phyloP scores from a whole-genome alignment of 805 yeast genomes.

The Ogataea wickerhamii region DNA sequence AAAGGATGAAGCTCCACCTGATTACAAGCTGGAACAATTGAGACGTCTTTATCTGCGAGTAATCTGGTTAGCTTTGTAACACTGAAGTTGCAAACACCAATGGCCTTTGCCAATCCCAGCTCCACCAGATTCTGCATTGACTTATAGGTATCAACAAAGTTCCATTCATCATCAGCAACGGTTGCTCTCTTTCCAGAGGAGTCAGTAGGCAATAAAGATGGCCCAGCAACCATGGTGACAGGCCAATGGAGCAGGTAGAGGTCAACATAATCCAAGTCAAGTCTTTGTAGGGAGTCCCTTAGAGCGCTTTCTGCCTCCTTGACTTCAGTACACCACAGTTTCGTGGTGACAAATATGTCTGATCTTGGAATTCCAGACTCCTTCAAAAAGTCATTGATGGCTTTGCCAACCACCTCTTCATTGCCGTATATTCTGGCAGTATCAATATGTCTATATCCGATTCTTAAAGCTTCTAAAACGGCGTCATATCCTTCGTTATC shows the following conservation, averaged over 20 bases:
- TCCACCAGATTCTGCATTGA: conserved; percentile 54
- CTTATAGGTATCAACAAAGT: conserved; percentile 57
- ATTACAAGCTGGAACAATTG: conserved; percentile 61
- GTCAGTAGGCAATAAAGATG: conserved; percentile 32
- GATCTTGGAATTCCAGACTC: conserved; percentile 39
- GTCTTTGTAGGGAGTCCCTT: conserved; percentile 44
- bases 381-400: conserved; percentile 36
- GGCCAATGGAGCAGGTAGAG: conserved; percentile 71
- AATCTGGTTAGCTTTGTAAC: conserved; percentile 49
- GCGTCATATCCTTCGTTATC: conserved; percentile 41
- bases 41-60: conserved; percentile 44
- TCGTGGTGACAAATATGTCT: conserved; percentile 59
- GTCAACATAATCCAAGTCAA: conserved; percentile 60
- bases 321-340: conserved; percentile 46
- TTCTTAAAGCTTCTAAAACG: conserved; percentile 56
- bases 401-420: conserved; percentile 66
- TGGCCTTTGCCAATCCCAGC: conserved; percentile 52
- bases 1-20: conserved; percentile 78
- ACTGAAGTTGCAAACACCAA: conserved; percentile 79
- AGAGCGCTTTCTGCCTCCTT: conserved; percentile 44
- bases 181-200: conserved; percentile 35
- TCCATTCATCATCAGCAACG: conserved; percentile 27
- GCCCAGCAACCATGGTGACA: conserved; percentile 36
- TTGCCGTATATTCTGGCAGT: conserved; percentile 69
- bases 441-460: conserved; percentile 71